These are phyloP conservation scores for Colletotrichum liriopes DNA, from an alignment of 2,329 filamentous ascomycete species.

Conservation along the genomic window DNA sequence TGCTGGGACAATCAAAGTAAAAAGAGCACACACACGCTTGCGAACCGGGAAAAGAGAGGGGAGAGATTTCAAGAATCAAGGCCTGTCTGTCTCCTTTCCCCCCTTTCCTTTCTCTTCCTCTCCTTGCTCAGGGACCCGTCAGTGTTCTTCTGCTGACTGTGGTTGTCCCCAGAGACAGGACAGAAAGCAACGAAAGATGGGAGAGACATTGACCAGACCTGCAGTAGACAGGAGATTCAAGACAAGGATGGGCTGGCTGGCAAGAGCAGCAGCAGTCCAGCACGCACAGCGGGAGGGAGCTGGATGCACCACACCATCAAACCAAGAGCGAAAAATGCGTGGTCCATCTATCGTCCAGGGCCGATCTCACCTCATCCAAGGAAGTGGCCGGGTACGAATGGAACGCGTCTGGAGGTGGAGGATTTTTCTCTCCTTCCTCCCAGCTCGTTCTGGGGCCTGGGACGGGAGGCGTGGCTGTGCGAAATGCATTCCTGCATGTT, in stretches of 20 bases:
- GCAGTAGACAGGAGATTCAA: slow-evolving; percentile 22
- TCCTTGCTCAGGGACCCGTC: background rate
- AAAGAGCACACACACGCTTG: background rate
- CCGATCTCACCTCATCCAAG: slow-evolving; percentile 14
- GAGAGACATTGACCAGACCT: slow-evolving; percentile 40
- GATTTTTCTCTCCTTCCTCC: background rate
- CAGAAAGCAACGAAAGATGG: slow-evolving; percentile 31
- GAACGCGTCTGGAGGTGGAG: slow-evolving; percentile 5
- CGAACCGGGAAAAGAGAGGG: background rate
- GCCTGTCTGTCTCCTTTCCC: background rate
- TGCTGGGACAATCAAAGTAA: background rate
- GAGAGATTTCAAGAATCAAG: background rate
- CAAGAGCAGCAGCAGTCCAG: slow-evolving; percentile 4
- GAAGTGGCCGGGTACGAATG: slow-evolving; percentile 18
- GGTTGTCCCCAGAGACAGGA: slow-evolving; percentile 23
- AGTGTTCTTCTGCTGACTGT: background rate
- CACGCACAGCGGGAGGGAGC: slow-evolving; percentile 2
- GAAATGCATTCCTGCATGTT: slow-evolving; percentile 13
- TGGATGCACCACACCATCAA: slow-evolving; percentile 1
- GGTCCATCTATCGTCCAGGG: slow-evolving; percentile 9
- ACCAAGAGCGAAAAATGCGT: background rate
- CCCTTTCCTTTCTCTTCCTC: background rate
- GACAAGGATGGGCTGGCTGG: slow-evolving; percentile 9
- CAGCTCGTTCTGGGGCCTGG: background rate
- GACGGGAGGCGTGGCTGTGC: slow-evolving; percentile 32